Conservation (phyloP, 1,284 basidiomycete species). For the Tilletia indica region DNA sequence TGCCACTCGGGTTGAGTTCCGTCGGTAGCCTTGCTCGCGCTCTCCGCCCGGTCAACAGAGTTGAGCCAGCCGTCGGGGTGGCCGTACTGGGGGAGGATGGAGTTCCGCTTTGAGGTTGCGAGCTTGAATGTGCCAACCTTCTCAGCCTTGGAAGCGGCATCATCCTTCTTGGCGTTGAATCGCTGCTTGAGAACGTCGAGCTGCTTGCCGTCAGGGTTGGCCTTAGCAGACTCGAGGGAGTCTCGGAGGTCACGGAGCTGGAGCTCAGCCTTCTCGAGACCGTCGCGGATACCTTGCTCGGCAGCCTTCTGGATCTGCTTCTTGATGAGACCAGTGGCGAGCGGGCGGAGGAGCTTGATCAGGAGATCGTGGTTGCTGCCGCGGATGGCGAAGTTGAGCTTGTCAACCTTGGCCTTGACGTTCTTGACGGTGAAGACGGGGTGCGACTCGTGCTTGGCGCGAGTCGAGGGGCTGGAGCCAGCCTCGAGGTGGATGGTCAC, state of each 20-base stretch:
- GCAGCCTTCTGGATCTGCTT: slow-evolving; percentile 83
- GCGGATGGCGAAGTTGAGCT: slow-evolving; percentile 84
- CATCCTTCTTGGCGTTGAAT: slow-evolving; percentile 53
- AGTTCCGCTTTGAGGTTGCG: slow-evolving; percentile 47
- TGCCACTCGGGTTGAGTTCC: slow-evolving; percentile 65
- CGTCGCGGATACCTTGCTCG: slow-evolving; percentile 72
- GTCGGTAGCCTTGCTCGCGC: slow-evolving; percentile 56
- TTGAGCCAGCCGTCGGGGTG: slow-evolving; percentile 72
- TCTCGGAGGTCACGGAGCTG: slow-evolving; percentile 79
- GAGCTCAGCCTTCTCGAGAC: slow-evolving; percentile 79
- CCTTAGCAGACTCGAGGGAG: slow-evolving; percentile 62
- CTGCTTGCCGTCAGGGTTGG: slow-evolving; percentile 53
- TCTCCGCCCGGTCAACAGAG: slow-evolving; percentile 65
- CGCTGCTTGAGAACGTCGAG: slow-evolving; percentile 70
- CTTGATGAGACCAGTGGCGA: slow-evolving; percentile 68
- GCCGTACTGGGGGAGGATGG: slow-evolving; percentile 61
- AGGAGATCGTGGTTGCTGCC: slow-evolving; percentile 86
- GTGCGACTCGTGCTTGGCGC: slow-evolving; percentile 45
- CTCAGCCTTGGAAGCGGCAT: slow-evolving; percentile 53
- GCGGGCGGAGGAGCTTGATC: slow-evolving; percentile 72
- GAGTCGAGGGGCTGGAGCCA: slow-evolving; percentile 58
- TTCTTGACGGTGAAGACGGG: slow-evolving; percentile 73
- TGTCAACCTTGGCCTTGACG: slow-evolving; percentile 76
- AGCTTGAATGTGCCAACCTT: slow-evolving; percentile 46
- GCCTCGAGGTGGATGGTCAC: slow-evolving; percentile 63